Base-by-base conservation (phyloP, 257 asterid species). In the Handroanthus guayacan region DNA sequence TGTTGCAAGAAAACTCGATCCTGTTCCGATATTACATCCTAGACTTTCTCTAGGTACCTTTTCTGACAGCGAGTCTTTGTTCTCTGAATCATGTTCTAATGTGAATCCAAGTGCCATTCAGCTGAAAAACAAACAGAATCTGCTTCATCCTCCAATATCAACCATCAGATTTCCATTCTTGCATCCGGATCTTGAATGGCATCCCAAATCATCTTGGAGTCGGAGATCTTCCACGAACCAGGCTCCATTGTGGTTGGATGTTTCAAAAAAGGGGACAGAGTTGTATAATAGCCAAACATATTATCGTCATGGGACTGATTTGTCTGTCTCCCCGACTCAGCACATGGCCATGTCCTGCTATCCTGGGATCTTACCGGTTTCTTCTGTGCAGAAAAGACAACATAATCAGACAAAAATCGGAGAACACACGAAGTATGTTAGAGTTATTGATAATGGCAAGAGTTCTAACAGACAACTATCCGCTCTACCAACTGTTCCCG, bases 161-260 rank as follows among this genome's bases (percentile, higher is more conserved):
- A 36, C 85, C 62, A 70, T 82, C 74, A 86, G 81, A 81, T 83
- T 84, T 61, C 97, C 97, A 63, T 83, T 84, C 76, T 57, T 78
- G 80, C 83, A 79, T 72, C 84, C 86, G 2, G 85, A 85, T 78
- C 73, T 77, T 13, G 86, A 65, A 66, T 79, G 74, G 62, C 81
- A 74, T 63, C 72, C 68, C 36, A 82, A 31, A 36, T 82, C 86
- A 71, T 56, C 89, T 48, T 64, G 84, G 87, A 65, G 76, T 66
- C 83, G 38, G 64, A 75, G 77, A 74, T 86, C 91, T 74, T 64
- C 85, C 34, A 25, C 48, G 79, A 73, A 73, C 78, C 63, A 7
- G 14, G 5, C 60, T 45, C 90, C 90, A 5, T 36, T 72, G 80
- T 65, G 62, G 51, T 63, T 58, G 51, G 86, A 78, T 78, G 72